phyloP scores from a whole-genome alignment of 305 asterid species.

The Caryopteris hybrid region DNA sequence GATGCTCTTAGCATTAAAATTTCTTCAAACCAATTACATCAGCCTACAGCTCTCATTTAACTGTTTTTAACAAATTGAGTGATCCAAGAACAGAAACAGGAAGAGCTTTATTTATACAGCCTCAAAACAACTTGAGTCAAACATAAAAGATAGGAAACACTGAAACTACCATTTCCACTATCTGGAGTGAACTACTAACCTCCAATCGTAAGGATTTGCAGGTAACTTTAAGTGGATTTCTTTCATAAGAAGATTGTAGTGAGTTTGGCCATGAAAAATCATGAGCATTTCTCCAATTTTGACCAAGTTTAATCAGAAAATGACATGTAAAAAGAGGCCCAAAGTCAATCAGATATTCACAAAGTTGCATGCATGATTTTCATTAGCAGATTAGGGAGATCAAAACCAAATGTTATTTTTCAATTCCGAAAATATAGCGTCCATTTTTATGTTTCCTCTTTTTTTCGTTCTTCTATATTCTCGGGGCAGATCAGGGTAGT shows the following conservation, averaged over 20 bases:
- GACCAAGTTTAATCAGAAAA: conserved; percentile 1
- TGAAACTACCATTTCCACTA: neutral
- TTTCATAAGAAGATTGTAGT: neutral
- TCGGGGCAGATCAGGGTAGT: neutral
- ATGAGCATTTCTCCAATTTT: conserved; percentile 1
- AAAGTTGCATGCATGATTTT: conserved; percentile 6
- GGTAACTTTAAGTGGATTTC: neutral
- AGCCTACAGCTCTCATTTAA: neutral
- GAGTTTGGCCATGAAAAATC: conserved; percentile 13
- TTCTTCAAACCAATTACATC: neutral
- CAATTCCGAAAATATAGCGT: neutral
- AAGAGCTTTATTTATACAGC: neutral
- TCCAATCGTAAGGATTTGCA: neutral
- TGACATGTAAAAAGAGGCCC: neutral
- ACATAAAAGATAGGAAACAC: neutral
- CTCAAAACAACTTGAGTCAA: neutral
- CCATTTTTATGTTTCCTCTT: neutral
- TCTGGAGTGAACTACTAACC: neutral
- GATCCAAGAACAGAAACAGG: neutral
- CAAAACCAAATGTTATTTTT: neutral
- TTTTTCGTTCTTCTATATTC: neutral
- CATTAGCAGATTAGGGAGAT: no score
- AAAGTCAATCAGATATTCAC: conserved; percentile 2
- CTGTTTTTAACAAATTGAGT: neutral
- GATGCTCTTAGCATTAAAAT: neutral